Evolutionary conservation across 331 rosid genomes (phyloP).

Genomic region (Acacia pycnantha): DNA sequence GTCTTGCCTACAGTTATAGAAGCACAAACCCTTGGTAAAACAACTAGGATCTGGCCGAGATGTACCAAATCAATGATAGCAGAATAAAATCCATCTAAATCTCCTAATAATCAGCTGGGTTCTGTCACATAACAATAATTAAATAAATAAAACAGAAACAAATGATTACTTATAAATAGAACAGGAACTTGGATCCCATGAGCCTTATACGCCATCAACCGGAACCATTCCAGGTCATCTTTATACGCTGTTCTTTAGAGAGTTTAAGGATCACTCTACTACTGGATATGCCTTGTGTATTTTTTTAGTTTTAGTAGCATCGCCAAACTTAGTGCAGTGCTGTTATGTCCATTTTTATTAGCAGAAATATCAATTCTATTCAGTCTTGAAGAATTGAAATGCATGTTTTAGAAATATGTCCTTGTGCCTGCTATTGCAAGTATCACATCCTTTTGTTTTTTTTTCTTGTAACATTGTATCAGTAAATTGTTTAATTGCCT

Average conservation of each 20-base stretch:
- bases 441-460: background rate
- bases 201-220: background rate
- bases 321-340: background rate
- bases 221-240: background rate
- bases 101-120: background rate
- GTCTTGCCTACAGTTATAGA: background rate
- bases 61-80: background rate
- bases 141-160: background rate
- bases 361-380: background rate
- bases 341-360: slow-evolving; percentile 3
- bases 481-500: slow-evolving; percentile 5
- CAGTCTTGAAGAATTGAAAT: slow-evolving; percentile 10
- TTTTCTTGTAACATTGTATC: background rate
- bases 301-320: background rate
- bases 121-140: background rate
- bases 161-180: background rate
- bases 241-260: background rate
- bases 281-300: background rate
- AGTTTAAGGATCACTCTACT: background rate
- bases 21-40: background rate
- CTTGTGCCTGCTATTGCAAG: slow-evolving; percentile 8
- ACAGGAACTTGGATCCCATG: background rate
- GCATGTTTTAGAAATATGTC: slow-evolving; percentile 9
- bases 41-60: background rate
- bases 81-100: background rate